phyloP scores from a whole-genome alignment of 345 rosid species.

The Salix viminalis region DNA sequence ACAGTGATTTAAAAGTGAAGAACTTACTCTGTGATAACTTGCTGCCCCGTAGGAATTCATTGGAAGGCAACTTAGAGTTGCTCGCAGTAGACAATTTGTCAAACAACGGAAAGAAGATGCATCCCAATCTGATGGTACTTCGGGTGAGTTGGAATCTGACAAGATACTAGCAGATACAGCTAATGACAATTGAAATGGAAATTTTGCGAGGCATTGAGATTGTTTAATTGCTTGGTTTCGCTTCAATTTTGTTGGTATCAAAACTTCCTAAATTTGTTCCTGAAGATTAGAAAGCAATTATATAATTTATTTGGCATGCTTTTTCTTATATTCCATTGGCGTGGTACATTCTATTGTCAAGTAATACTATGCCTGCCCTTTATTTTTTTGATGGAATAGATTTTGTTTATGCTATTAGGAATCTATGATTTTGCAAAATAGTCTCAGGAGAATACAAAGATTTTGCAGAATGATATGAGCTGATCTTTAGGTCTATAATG shows the following conservation, averaged over 20 bases:
- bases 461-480: background rate
- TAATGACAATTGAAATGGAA: slow-evolving; percentile 23
- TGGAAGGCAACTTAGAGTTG: slow-evolving; percentile 69
- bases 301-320: background rate
- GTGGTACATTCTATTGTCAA: background rate
- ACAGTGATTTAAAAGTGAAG: background rate
- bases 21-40: background rate
- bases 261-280: slow-evolving; percentile 8
- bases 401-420: background rate
- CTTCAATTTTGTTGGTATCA: slow-evolving; percentile 15
- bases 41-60: slow-evolving; percentile 45
- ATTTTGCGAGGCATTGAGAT: slow-evolving; percentile 6
- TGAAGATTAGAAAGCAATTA: background rate
- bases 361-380: background rate
- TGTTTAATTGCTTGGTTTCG: slow-evolving; percentile 8
- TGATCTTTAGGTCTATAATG: background rate
- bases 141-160: slow-evolving; percentile 27
- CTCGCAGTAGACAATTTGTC: slow-evolving; percentile 69
- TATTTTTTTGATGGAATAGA: background rate
- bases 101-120: slow-evolving; percentile 43
- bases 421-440: background rate
- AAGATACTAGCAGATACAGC: slow-evolving; percentile 27
- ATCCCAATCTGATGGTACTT: slow-evolving; percentile 37
- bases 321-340: background rate
- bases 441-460: background rate